These are phyloP conservation scores for Digitaria exilis DNA, from an alignment of 202 grass and related monocot genomes.

Conservation along the genomic window DNA sequence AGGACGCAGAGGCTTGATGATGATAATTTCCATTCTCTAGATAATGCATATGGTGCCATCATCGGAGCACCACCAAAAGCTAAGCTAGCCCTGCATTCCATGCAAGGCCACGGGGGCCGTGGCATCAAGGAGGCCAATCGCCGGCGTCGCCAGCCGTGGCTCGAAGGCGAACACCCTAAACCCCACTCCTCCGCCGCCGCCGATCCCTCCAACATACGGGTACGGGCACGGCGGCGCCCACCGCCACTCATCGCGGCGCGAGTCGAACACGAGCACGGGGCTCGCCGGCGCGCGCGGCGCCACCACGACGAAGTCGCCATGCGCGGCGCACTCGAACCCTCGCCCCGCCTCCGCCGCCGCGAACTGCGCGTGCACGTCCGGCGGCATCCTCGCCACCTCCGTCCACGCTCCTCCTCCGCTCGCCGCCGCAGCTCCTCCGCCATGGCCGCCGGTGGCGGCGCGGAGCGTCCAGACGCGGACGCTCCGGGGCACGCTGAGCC, in stretches of 20 bases:
- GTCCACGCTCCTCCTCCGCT: constrained; percentile 52
- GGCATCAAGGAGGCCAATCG: constrained; percentile 80
- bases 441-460: too few species aligned
- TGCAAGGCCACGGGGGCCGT: constrained; percentile 52
- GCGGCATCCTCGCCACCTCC: constrained; percentile 80
- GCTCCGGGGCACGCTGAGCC: constrained; percentile 87
- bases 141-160: constrained; percentile 84
- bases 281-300: constrained; percentile 33
- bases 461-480: constrained; percentile 80
- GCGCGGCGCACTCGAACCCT: constrained; percentile 82
- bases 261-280: constrained; percentile 72
- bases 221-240: constrained; percentile 80
- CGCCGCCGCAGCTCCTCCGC: constrained; percentile 29
- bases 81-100: constrained; percentile 49
- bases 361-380: constrained; percentile 72
- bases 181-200: not conserved
- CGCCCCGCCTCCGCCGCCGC: constrained; percentile 47
- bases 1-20: not conserved
- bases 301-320: constrained; percentile 72
- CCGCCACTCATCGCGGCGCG: constrained; percentile 64
- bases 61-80: not conserved
- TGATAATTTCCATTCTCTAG: not conserved
- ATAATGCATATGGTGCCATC: not conserved
- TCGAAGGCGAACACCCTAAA: constrained; percentile 75
- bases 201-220: constrained; percentile 12